These are phyloP conservation scores for Cantharellus cinnabarinus DNA, from an alignment of 768 basidiomycete genomes.

Conservation along the genomic window DNA sequence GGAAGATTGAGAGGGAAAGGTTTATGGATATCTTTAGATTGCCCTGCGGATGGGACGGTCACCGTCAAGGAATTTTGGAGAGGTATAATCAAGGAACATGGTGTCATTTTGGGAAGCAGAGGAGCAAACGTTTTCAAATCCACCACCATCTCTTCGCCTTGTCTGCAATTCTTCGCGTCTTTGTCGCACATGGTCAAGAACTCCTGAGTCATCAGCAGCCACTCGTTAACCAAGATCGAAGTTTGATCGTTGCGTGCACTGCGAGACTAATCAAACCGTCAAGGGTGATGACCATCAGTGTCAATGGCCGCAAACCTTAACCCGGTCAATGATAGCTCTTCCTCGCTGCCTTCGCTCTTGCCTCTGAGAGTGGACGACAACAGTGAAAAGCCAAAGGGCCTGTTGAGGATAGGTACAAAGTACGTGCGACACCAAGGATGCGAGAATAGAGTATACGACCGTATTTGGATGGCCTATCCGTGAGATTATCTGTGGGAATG, in stretches of 20 bases:
- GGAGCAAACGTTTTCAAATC: conserved; percentile 37
- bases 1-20: conserved; percentile 67
- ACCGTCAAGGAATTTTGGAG: conserved; percentile 84
- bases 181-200: conserved; percentile 47
- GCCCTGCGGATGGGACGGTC: conserved; percentile 54
- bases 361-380: conserved; percentile 72
- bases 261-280: too few relatives aligned
- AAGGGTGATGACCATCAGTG: not conserved
- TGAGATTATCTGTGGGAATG: conserved; percentile 92
- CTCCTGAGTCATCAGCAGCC: conserved; percentile 42
- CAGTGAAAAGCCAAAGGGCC: conserved; percentile 79
- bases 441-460: conserved; percentile 38
- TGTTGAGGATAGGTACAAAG: conserved; percentile 76
- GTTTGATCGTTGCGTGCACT: conserved; percentile 18
- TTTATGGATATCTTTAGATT: conserved; percentile 37
- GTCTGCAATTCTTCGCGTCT: conserved; percentile 24
- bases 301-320: conserved; percentile 26
- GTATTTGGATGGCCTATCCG: conserved; percentile 60
- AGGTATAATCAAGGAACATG: conserved; percentile 61
- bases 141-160: conserved; percentile 20
- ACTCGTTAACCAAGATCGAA: conserved; percentile 31
- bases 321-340: conserved; percentile 30
- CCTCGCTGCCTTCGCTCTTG: conserved; percentile 39
- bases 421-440: conserved; percentile 46
- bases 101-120: conserved; percentile 33